phyloP scores from a whole-genome alignment of 1,139 yeast genomes.

The Casaregolazyma suthepensis region DNA sequence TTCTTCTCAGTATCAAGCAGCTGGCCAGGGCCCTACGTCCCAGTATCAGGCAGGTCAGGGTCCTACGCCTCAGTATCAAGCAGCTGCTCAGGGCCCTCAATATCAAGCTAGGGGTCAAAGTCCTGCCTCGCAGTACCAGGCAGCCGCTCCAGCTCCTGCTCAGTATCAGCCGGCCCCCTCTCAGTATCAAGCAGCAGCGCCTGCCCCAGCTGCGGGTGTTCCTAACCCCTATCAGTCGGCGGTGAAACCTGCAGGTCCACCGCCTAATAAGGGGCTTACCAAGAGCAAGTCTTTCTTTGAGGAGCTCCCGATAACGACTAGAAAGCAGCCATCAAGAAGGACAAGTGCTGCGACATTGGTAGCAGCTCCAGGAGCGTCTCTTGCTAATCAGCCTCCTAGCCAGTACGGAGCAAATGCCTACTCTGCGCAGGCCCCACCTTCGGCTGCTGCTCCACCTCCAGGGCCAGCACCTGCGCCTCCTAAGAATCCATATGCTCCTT shows the following conservation, averaged over 20 bases:
- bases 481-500: constrained; percentile 10
- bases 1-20: background rate
- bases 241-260: constrained; percentile 3
- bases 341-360: constrained; percentile 13
- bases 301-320: constrained; percentile 39
- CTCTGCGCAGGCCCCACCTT: constrained; percentile 5
- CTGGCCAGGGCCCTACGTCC: background rate
- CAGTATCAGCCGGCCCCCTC: background rate
- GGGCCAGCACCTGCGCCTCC: background rate
- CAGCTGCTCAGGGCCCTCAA: constrained; percentile 4
- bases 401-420: constrained; percentile 6
- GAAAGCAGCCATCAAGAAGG: constrained; percentile 19
- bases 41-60: background rate
- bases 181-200: constrained; percentile 2
- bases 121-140: background rate
- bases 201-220: constrained; percentile 3
- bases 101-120: no score
- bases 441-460: constrained; percentile 1
- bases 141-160: constrained; percentile 1
- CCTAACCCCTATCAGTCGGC: constrained; percentile 3
- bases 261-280: constrained; percentile 12
- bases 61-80: background rate
- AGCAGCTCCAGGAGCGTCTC: constrained; percentile 12
- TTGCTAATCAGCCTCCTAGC: constrained; percentile 10
- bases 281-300: constrained; percentile 46